These are phyloP conservation scores for Acanthamoeba castellanii DNA, from an alignment of 208 protist genomes.

Conservation along the genomic window DNA sequence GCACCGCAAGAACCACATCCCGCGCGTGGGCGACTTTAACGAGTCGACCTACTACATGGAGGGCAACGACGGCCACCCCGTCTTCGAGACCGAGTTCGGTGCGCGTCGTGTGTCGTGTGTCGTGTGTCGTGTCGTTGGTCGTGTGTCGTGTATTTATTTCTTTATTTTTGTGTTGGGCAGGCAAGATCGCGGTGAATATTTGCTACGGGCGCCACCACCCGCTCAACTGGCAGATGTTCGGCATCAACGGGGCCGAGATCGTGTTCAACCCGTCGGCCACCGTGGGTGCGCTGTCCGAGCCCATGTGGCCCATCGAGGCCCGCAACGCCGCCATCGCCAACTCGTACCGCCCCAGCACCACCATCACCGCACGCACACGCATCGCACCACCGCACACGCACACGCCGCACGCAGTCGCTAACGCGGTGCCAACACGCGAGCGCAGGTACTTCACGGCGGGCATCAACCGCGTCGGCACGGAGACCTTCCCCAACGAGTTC, in stretches of 20 bases:
- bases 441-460: constrained; percentile 85
- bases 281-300: constrained; percentile 90
- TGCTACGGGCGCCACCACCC: constrained; percentile 93
- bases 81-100: constrained; percentile 92
- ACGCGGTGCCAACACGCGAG: background rate
- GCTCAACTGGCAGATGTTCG: constrained; percentile 91
- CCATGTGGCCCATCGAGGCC: constrained; percentile 92
- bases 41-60: constrained; percentile 94
- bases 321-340: constrained; percentile 93
- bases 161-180: background rate
- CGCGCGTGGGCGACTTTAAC: constrained; percentile 93
- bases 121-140: too few relatives aligned
- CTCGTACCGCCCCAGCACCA: constrained; percentile 58
- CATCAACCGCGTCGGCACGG: constrained; percentile 91
- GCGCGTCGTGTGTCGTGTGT: too few relatives aligned
- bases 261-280: constrained; percentile 94
- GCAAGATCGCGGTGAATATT: constrained; percentile 91
- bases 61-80: constrained; percentile 90
- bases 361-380: background rate
- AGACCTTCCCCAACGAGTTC: constrained; percentile 92
- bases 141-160: too few relatives aligned
- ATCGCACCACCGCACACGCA: background rate
- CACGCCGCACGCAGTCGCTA: constrained; percentile 76
- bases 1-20: constrained; percentile 94
- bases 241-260: constrained; percentile 93